Conservation (phyloP, 1,139 yeast species). For the Diutina neorugosa region DNA sequence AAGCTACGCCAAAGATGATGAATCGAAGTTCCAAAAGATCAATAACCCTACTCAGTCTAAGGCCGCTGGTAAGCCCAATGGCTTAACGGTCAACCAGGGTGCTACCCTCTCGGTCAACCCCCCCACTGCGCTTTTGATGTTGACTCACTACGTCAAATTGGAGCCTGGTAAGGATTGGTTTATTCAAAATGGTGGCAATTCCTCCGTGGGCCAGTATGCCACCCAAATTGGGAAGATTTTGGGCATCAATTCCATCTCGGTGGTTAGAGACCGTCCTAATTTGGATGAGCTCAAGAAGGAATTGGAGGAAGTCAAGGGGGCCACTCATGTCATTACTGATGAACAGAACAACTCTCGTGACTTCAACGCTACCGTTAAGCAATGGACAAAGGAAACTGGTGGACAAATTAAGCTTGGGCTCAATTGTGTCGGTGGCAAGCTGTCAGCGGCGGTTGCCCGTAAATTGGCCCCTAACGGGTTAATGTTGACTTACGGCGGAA, state of each 20-base stretch:
- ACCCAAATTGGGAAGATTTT: conserved; percentile 71
- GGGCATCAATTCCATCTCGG: conserved; percentile 76
- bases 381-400: conserved; percentile 45
- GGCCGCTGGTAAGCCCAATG: conserved; percentile 23
- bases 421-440: conserved; percentile 89
- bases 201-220: conserved; percentile 93
- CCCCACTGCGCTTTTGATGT: conserved; percentile 82
- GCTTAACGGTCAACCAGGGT: conserved; percentile 49
- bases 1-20: conserved; percentile 54
- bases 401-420: conserved; percentile 62
- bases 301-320: conserved; percentile 50
- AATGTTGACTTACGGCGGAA: conserved; percentile 90
- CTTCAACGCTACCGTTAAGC: conserved; percentile 47
- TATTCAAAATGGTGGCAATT: conserved; percentile 92
- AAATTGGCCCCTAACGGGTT: conserved; percentile 58
- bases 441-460: conserved; percentile 70
- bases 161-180: conserved; percentile 73
- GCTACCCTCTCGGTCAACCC: conserved; percentile 92
- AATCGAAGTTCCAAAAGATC: conserved; percentile 41
- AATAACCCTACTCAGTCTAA: conserved; percentile 27
- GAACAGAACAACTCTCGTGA: conserved; percentile 62
- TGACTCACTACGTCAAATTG: conserved; percentile 55
- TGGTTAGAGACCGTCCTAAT: conserved; percentile 76
- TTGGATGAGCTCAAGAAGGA: conserved; percentile 50
- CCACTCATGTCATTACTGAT: conserved; percentile 84